Conservation (phyloP, 129 eudicot genomes). For the Logfia minima region DNA sequence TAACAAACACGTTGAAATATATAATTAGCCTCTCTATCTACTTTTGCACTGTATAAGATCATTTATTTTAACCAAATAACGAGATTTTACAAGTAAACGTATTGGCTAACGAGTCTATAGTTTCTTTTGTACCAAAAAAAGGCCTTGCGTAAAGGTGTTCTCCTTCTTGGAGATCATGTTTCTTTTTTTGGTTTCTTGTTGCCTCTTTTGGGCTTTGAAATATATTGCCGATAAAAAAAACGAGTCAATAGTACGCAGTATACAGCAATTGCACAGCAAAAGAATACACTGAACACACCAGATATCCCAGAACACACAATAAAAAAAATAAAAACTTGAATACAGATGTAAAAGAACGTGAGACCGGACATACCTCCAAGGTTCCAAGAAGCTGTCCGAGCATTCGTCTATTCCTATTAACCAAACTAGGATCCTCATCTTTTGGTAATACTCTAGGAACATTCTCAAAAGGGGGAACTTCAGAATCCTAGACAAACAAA, state of each 20-base stretch:
- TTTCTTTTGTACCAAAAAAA: no score
- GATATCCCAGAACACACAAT: not conserved
- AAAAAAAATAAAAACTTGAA: not conserved
- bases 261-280: not conserved
- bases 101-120: not conserved
- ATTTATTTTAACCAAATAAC: not conserved
- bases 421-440: slow-evolving; percentile 85
- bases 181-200: no score
- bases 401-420: slow-evolving; percentile 87
- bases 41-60: slow-evolving; percentile 5
- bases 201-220: no score
- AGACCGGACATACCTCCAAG: slow-evolving; percentile 59
- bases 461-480: slow-evolving; percentile 59
- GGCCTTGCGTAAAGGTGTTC: no score
- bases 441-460: slow-evolving; percentile 88
- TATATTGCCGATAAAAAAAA: no score
- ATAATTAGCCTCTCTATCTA: not conserved
- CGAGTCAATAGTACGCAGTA: not conserved
- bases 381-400: slow-evolving; percentile 94
- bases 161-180: no score
- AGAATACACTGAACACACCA: slow-evolving; percentile 1
- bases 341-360: slow-evolving; percentile 1
- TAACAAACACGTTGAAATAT: not conserved
- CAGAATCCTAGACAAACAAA: slow-evolving; percentile 53
- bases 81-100: not conserved